A percentile compares a stretch with the other conserved stretches of the same genome.
Evolutionary conservation across 1,139 yeast genomes (phyloP).

Genomic region (Yamadazyma dendronema): DNA sequence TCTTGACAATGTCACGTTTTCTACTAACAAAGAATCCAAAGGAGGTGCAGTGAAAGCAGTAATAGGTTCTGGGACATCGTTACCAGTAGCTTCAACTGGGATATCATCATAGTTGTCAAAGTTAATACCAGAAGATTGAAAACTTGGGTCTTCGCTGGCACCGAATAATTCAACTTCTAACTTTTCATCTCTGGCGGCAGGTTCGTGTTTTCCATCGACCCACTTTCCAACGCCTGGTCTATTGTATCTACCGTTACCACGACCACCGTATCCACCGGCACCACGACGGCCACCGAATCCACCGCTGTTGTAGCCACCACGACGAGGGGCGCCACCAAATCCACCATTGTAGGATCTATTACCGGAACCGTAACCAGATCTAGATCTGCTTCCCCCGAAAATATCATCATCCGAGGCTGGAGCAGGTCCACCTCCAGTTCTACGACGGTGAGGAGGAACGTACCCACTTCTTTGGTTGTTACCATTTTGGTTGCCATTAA

Average conservation of each 20-base stretch:
- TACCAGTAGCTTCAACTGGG: conserved; percentile 98
- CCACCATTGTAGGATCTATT: conserved; percentile 16
- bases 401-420: conserved; percentile 9
- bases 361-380: conserved; percentile 13
- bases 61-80: conserved; percentile 92
- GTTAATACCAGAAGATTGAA: conserved; percentile 96
- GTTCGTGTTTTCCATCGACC: conserved; percentile 86
- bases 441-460: conserved; percentile 71
- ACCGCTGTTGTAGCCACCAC: too few species aligned
- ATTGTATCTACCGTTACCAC: conserved; percentile 16
- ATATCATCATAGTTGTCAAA: conserved; percentile 98
- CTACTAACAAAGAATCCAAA: conserved; percentile 80
- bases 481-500: conserved; percentile 18
- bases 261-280: conserved; percentile 24
- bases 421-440: conserved; percentile 19
- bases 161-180: conserved; percentile 86
- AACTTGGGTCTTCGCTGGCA: conserved; percentile 72
- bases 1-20: conserved; percentile 83
- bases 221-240: conserved; percentile 66
- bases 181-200: conserved; percentile 69
- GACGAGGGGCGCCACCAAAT: conserved; percentile 23
- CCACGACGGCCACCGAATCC: conserved; percentile 20
- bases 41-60: conserved; percentile 89
- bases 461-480: conserved; percentile 30
- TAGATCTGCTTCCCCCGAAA: conserved; percentile 14